phyloP scores from a whole-genome alignment of 106 monocot species.

The Chionographis japonica region DNA sequence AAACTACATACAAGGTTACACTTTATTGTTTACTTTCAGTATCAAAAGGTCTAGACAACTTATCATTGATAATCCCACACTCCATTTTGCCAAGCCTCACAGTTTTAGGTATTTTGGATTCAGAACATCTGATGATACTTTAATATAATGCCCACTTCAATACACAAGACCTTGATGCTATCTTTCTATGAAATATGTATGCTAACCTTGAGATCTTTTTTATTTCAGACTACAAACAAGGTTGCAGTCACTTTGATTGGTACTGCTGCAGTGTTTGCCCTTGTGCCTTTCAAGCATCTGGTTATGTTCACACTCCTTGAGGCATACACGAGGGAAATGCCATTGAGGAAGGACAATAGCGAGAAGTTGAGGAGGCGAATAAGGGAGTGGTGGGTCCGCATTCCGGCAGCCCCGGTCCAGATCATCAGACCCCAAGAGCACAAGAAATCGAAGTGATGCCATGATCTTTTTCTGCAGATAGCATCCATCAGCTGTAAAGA shows the following conservation, averaged over 20 bases:
- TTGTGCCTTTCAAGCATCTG: slow-evolving; percentile 54
- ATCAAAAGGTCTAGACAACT: too few species aligned
- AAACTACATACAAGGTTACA: slow-evolving; percentile 67
- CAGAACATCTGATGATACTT: too few species aligned
- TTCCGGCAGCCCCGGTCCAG: slow-evolving; percentile 92
- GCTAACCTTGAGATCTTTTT: neutral
- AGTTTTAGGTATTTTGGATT: too few species aligned
- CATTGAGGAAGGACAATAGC: slow-evolving; percentile 61
- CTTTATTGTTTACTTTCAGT: too few species aligned
- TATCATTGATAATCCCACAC: too few species aligned
- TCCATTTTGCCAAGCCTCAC: too few species aligned
- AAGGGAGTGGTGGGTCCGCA: slow-evolving; percentile 93
- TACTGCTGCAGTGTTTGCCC: slow-evolving; percentile 25
- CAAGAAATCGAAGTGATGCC: slow-evolving; percentile 46
- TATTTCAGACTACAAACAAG: slow-evolving; percentile 62
- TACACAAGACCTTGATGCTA: neutral
- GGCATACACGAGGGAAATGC: slow-evolving; percentile 80
- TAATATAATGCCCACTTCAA: too few species aligned
- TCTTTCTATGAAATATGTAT: neutral
- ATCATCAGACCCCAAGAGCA: slow-evolving; percentile 36
- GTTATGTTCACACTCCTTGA: slow-evolving; percentile 58
- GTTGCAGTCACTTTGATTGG: slow-evolving; percentile 43
- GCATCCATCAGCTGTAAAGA: too few species aligned
- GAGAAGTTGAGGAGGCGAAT: slow-evolving; percentile 55
- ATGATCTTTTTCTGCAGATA: too few species aligned